A percentile compares a stretch with the other conserved stretches of the same genome.
Conservation (phyloP, 2,329 filamentous ascomycete species). For the Orbilia quercus region DNA sequence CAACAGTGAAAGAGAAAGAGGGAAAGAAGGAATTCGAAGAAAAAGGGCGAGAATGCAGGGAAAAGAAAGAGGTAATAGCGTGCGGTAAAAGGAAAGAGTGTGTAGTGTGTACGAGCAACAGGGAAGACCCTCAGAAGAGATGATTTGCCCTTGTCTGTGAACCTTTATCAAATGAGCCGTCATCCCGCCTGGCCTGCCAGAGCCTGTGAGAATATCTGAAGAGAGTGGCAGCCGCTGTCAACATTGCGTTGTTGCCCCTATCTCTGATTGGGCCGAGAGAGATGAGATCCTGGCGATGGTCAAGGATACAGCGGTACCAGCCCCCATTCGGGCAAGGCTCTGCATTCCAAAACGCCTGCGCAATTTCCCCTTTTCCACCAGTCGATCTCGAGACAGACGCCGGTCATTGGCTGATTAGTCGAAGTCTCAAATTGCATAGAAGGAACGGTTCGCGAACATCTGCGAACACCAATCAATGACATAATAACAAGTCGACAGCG, state of each 20-base stretch:
- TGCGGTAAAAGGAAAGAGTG: constrained; percentile 51
- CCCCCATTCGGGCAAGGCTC: constrained; percentile 50
- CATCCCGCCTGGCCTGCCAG: constrained; percentile 53
- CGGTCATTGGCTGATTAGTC: constrained; percentile 49
- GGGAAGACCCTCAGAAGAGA: constrained; percentile 48
- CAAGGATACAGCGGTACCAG: constrained; percentile 43
- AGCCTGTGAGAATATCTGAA: no score
- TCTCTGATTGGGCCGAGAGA: constrained; percentile 52
- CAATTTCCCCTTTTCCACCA: constrained; percentile 52
- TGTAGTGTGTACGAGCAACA: constrained; percentile 6
- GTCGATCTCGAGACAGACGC: constrained; percentile 30
- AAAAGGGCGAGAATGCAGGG: constrained; percentile 40
- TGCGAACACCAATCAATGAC: constrained; percentile 37
- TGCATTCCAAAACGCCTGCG: constrained; percentile 52
- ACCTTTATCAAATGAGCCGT: constrained; percentile 56
- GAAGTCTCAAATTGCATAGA: constrained; percentile 55
- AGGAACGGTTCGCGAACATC: no score
- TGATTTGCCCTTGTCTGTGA: constrained; percentile 34
- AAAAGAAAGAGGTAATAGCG: constrained; percentile 37
- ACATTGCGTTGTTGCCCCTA: constrained; percentile 50
- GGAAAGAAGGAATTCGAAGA: constrained; percentile 27
- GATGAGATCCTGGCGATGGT: constrained; percentile 41
- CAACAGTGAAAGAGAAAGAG: constrained; percentile 46
- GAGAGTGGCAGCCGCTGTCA: no score
- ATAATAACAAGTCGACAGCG: constrained; percentile 18